A percentile compares a stretch with the other conserved stretches of the same genome.
Evolutionary conservation across 768 basidiomycete genomes (phyloP).

Genomic region (Rhizopogon vulgaris): DNA sequence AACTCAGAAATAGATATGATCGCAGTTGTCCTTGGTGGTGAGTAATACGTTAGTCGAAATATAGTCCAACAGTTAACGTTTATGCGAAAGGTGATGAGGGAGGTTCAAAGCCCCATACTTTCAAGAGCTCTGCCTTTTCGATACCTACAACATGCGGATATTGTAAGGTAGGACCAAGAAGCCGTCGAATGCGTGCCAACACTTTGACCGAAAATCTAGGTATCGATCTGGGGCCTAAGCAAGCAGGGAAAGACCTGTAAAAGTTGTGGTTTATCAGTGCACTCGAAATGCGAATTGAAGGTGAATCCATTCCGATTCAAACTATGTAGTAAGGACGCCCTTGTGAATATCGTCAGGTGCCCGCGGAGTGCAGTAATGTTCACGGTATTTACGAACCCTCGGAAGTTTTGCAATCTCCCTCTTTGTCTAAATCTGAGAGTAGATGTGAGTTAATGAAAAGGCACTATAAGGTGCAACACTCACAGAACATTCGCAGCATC

Average conservation of each 20-base stretch:
- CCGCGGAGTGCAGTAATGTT: slow-evolving; percentile 55
- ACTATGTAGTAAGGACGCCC: not conserved
- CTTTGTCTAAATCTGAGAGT: slow-evolving; percentile 27
- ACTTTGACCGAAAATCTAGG: slow-evolving; percentile 30
- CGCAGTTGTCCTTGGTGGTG: slow-evolving; percentile 56
- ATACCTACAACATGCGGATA: slow-evolving; percentile 79
- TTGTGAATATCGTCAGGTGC: slow-evolving; percentile 40
- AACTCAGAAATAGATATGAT: slow-evolving; percentile 63
- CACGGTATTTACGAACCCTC: slow-evolving; percentile 20
- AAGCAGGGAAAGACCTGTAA: slow-evolving; percentile 86
- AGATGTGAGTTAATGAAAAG: slow-evolving; percentile 12
- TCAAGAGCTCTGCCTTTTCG: slow-evolving; percentile 83
- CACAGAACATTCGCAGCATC: slow-evolving; percentile 1
- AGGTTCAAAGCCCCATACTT: slow-evolving; percentile 61
- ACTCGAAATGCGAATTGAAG: slow-evolving; percentile 83
- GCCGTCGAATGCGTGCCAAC: slow-evolving; percentile 3
- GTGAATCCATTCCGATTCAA: slow-evolving; percentile 27
- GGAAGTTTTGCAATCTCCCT: slow-evolving; percentile 18
- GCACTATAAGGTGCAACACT: slow-evolving; percentile 3
- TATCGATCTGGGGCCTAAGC: slow-evolving; percentile 81
- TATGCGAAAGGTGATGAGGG: slow-evolving; percentile 64
- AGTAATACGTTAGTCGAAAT: slow-evolving; percentile 17
- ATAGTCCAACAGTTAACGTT: slow-evolving; percentile 5
- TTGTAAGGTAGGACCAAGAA: slow-evolving; percentile 53
- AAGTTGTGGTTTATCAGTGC: slow-evolving; percentile 71